Percentiles rank a stretch among this genome's conserved stretches.
These are phyloP conservation scores for Erodium moschatum DNA, from an alignment of 441 rosid species.

Conservation along the genomic window DNA sequence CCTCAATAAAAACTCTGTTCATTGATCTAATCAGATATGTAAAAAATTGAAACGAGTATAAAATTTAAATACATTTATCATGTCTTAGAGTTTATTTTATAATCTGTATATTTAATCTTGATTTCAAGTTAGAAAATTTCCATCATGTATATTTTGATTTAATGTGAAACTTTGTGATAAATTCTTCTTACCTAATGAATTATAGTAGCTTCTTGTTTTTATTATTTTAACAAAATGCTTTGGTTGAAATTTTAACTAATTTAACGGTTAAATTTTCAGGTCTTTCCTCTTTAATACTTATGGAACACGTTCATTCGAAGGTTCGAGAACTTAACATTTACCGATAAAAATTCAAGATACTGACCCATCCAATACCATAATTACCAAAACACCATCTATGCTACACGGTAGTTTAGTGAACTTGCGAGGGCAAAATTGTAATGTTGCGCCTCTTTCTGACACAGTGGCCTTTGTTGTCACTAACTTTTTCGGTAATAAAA, in stretches of 20 bases:
- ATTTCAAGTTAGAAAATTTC: no score
- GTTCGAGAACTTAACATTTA: not conserved
- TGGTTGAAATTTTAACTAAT: not conserved
- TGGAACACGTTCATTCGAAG: not conserved
- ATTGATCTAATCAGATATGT: no score
- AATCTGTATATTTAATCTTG: no score
- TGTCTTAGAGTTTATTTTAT: no score
- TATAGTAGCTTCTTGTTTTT: no score
- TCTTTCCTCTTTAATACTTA: not conserved
- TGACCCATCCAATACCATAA: not conserved
- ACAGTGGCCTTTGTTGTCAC: not conserved
- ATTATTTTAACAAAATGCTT: not conserved
- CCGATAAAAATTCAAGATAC: not conserved
- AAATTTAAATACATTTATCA: no score
- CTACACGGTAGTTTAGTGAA: not conserved
- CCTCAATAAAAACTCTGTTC: no score
- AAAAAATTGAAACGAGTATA: no score
- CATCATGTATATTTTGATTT: no score
- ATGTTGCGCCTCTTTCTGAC: not conserved
- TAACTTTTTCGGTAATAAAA: constrained; percentile 1
- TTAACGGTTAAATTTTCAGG: not conserved
- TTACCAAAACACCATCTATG: not conserved
- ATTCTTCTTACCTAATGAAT: no score
- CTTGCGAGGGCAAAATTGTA: not conserved
- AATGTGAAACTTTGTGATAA: no score